Base-by-base conservation (phyloP, 176 grass and related monocot species). In the Oropetium thomaeum region DNA sequence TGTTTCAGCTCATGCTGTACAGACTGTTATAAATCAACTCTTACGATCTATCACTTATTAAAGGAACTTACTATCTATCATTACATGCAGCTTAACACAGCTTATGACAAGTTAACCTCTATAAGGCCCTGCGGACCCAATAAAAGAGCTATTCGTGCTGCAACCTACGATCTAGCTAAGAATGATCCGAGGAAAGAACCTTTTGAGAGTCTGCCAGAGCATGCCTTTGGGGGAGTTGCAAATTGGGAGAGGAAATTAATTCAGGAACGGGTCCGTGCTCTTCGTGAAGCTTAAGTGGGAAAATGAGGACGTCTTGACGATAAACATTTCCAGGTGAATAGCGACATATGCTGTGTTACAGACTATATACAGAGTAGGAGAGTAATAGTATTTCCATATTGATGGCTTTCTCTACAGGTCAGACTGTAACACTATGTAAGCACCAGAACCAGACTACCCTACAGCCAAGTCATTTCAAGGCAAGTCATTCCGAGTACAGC, bases 121-220 rank as follows among this genome's bases (percentile, higher is more conserved):
- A 82, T 86, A 79, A 85, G 95, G 61, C 86, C 91, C 0, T 98
- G 91, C 16, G 91, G 91, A 31, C 95, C 88, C 19, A 94, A 76
- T 74, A 92, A 90, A 64, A 87, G 43, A 72, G 95, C 95, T 15
- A 94, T 98, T 55, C 82, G 75, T 11, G 84, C 78, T 39, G 88
- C 86, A 5, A 98, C 89, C 14, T 94, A 86, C 67, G 86, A 92
- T 83, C 82, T 98, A 76, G 87, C 86, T 16, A 98, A 98, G 89
- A 88, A 85, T 76, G 81, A 93, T 74, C 86, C 79, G 25, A 76
- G 31, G 47, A 94, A 92, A 67, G 86, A 98, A n/a, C 79, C 86
- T 68, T 98, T 92, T 79, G 95, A 98, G 72, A 86, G 16, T 54
- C 82, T 98, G 31, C 79, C 81, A 8, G 89, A 98, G 30, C 67